A percentile compares a stretch with the other conserved stretches of the same genome.
Evolutionary conservation across 2,329 filamentous ascomycete species (phyloP).

Genomic region (Pseudogymnoascus sp.): DNA sequence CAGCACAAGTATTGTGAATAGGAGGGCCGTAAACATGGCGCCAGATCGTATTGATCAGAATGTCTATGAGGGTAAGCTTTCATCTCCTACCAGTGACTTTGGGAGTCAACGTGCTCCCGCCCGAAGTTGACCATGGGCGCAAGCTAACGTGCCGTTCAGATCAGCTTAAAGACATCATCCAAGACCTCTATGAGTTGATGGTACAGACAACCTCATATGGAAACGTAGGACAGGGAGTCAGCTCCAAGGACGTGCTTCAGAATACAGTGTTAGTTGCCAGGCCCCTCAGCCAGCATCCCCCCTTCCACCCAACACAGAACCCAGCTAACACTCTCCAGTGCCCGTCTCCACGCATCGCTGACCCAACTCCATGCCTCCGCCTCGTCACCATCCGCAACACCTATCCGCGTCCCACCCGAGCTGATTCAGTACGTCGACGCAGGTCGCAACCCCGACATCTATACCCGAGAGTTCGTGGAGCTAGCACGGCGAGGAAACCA

Average conservation of each 20-base stretch:
- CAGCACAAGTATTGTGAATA: not conserved
- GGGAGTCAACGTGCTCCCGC: not conserved
- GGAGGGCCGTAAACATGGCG: not conserved
- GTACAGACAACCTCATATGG: slow-evolving; percentile 57
- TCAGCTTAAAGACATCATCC: slow-evolving; percentile 53
- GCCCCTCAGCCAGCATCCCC: slow-evolving; percentile 4
- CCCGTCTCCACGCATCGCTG: slow-evolving; percentile 35
- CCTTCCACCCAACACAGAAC: not conserved
- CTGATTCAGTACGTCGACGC: slow-evolving; percentile 62
- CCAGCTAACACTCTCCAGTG: slow-evolving; percentile 25
- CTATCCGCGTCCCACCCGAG: slow-evolving; percentile 50
- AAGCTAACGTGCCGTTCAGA: slow-evolving; percentile 31
- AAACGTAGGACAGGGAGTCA: slow-evolving; percentile 39
- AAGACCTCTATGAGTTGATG: slow-evolving; percentile 56
- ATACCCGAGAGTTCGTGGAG: slow-evolving; percentile 67
- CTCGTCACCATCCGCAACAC: slow-evolving; percentile 27
- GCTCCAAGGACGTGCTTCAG: slow-evolving; percentile 45
- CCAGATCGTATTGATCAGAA: slow-evolving; percentile 7
- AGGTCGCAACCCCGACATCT: slow-evolving; percentile 65
- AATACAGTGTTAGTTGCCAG: slow-evolving; percentile 39
- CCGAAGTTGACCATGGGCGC: not conserved
- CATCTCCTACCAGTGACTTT: not conserved
- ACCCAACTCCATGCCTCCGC: slow-evolving; percentile 36
- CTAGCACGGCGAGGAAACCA: slow-evolving; percentile 58
- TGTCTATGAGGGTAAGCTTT: slow-evolving; percentile 1